Evolutionary conservation across 495 filamentous ascomycete species (phyloP), one percentile per base, ranked within the genome.

Genomic region (Penicillium coffeae): DNA sequence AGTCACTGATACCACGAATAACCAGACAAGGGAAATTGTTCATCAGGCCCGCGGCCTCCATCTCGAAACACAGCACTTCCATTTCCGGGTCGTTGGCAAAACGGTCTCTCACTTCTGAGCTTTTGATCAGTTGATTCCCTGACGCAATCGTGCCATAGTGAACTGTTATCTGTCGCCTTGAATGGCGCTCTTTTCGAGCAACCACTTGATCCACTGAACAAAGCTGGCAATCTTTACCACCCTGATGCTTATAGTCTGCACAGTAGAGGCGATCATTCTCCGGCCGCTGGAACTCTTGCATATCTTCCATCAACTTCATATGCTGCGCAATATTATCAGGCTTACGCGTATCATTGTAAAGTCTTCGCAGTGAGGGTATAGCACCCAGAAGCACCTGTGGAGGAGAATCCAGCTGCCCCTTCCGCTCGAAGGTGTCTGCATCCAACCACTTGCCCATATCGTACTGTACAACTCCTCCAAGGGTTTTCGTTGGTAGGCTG

Each of bases 11-110:
- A n/a, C 59, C 59, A 33, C 52, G 25, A 10, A 63, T 55, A 10
- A 60, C 52, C 13, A 60, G 50, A 46, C 56, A 60, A 30, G 36
- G 50, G 10, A 47, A 38, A 13, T 38, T 2, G 15, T 47, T 38
- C 47, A 57, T 54, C 13, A 72, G 33, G 0, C 70, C 70, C 2
- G 68, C 70, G 1, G 64, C 68, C 49, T 73, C 70, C 64, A 68
- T 72, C 39, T 72, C 70, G 42, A 70, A 63, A 41, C 61, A 67
- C 1, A 69, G 25, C n/a, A 64, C 42, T 37, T 18, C 14, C 2
- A 34, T 16, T 37, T 18, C 14, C 2, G 20, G 16, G 14, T 47
- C 33, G 1, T 37, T 12, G 5, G n/a, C 19, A 38, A 71, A 20
- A 20, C 20, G 16, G 27, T 57, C 50, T 34, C 54, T 8, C 0